Evolutionary conservation across 768 basidiomycete genomes (phyloP), one percentile per base, ranked within the genome.

Genomic region (Mycena maculata): DNA sequence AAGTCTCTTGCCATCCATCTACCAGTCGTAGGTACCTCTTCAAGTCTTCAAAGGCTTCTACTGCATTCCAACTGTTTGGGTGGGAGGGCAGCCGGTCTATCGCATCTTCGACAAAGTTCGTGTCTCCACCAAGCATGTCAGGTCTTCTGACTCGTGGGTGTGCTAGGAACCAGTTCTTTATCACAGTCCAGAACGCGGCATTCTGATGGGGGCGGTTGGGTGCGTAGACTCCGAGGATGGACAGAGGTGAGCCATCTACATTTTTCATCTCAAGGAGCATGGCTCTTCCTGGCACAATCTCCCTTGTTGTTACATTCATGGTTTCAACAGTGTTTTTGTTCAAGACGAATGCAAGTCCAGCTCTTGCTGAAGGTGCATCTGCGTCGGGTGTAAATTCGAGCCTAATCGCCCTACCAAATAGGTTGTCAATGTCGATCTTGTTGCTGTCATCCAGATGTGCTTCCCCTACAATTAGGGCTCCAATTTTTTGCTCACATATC

Each of bases 41-140:
- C 9, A 55, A 11, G 23, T 39, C 54, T 12, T 55, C 54, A 28
- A 55, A 55, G 3, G 54, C 54, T 1, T 57, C 55, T 0, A 63
- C 55, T 1, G 75, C 63, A 0, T 12, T 15, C 3, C 45, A 11
- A 1, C 53, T 28, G 33, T 84, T 80, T 0, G 22, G 2, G 0
- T 69, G 66, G 0, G 62, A 33, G 2, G 83, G 83, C 0, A 80
- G 49, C 85, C 82, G 33, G 33, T 36, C 33, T 36, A 36, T 36
- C 8, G 33, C 8, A 13, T 36, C 33, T 36, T 36, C 33, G 0
- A 80, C 78, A 1, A 84, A 39, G 65, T 87, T 86, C 42, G 81
- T 80, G 65, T 87, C 83, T 0, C 84, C 83, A 0, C 78, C 25
- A 48, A 86, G 62, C 0, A 83, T 22, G 36, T 84, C 77, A 4